Evolutionary conservation across 306 rosid species (phyloP).

Genomic region (Cucurbita argyrosperma): DNA sequence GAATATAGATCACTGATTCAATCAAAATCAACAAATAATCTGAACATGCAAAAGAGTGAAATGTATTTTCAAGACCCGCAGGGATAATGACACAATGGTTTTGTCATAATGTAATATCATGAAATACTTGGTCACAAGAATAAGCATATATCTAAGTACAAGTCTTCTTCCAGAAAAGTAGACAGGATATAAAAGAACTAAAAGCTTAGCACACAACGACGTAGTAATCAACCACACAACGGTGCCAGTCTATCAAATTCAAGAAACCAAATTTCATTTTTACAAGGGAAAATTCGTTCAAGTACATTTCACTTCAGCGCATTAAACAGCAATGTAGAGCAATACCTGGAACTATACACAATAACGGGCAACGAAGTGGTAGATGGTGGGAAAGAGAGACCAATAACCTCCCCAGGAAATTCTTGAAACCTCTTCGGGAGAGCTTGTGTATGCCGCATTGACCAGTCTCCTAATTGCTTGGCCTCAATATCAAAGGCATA

Average conservation of each 20-base stretch:
- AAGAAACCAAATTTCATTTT: not conserved
- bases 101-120: not conserved
- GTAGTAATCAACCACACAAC: not conserved
- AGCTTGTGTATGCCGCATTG: conserved; percentile 41
- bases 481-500: conserved; percentile 86
- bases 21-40: not conserved
- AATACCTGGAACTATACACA: conserved; percentile 89
- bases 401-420: conserved; percentile 95
- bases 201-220: not conserved
- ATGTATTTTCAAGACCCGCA: not conserved
- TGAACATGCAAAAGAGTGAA: not conserved
- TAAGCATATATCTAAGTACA: not conserved
- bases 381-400: conserved; percentile 76
- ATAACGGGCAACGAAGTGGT: conserved; percentile 49
- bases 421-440: conserved; percentile 81
- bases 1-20: not conserved
- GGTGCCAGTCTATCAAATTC: not conserved
- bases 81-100: not conserved
- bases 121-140: not conserved
- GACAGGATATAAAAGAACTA: not conserved
- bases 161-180: not conserved
- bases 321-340: not conserved
- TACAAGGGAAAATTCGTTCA: not conserved
- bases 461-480: conserved; percentile 82
- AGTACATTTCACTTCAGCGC: not conserved